phyloP scores from a whole-genome alignment of 345 rosid species.

The Pugionium cornutum region DNA sequence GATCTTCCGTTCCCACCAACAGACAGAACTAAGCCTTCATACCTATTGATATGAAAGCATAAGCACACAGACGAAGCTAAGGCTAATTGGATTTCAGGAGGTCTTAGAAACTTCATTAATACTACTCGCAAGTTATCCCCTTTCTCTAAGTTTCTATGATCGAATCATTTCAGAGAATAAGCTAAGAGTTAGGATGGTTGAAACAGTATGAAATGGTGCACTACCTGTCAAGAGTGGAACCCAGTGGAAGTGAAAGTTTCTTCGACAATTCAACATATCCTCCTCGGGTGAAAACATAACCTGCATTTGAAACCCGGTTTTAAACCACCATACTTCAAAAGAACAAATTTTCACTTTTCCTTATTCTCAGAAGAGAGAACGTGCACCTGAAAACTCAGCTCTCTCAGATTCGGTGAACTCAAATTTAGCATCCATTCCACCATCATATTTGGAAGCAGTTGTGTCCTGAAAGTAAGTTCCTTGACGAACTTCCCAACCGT shows the following conservation, averaged over 20 bases:
- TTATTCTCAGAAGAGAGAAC: neutral
- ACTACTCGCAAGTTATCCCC: neutral
- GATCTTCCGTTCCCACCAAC: constrained; percentile 98
- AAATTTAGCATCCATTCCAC: constrained; percentile 92
- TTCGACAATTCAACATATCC: constrained; percentile 89
- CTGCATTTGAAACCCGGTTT: constrained; percentile 40
- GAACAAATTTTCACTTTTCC: constrained; percentile 4
- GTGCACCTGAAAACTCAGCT: constrained; percentile 84
- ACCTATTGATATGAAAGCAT: constrained; percentile 45
- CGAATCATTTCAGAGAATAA: constrained; percentile 12
- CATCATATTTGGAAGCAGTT: constrained; percentile 79
- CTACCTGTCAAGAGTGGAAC: constrained; percentile 91
- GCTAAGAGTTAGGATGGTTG: neutral
- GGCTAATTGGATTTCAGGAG: constrained; percentile 8
- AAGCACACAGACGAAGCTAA: constrained; percentile 7
- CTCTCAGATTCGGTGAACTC: constrained; percentile 79
- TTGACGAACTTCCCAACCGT: constrained; percentile 83
- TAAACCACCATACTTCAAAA: constrained; percentile 4
- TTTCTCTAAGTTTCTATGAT: constrained; percentile 16
- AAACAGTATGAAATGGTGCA: neutral
- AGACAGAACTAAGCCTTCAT: constrained; percentile 90
- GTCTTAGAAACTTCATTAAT: neutral
- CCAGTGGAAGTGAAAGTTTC: constrained; percentile 75
- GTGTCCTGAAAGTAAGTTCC: constrained; percentile 94
- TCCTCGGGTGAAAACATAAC: constrained; percentile 89